Evolutionary conservation across 2,329 filamentous ascomycete species (phyloP).

Genomic region (Phialophora chinensis): DNA sequence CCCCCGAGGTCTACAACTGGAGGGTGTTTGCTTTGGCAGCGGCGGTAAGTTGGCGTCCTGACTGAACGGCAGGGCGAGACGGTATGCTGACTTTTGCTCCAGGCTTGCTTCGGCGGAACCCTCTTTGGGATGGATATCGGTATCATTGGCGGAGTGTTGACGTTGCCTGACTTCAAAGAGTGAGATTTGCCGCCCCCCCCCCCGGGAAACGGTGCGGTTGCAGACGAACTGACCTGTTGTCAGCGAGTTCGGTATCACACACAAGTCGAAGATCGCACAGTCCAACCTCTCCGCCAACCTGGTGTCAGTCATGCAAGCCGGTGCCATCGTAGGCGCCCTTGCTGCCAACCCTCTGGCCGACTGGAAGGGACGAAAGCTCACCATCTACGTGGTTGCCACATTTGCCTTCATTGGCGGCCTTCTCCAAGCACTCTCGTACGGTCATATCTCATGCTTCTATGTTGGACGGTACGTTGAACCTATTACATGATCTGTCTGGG

Average conservation of each 20-base stretch:
- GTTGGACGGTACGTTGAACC: conserved; percentile 63
- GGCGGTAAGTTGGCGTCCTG: conserved; percentile 50
- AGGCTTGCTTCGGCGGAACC: conserved; percentile 71
- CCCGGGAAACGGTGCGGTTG: not conserved
- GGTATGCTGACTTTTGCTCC: conserved; percentile 10
- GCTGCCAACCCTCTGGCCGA: conserved; percentile 51
- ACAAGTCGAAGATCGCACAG: conserved; percentile 48
- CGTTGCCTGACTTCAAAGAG: conserved; percentile 63
- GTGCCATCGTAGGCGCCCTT: conserved; percentile 70
- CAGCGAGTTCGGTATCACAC: conserved; percentile 61
- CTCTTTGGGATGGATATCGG: conserved; percentile 71
- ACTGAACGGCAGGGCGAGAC: not conserved
- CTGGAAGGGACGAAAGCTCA: conserved; percentile 60
- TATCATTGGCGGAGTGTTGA: conserved; percentile 71
- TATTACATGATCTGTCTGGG: conserved; percentile 6
- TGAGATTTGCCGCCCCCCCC: conserved; percentile 43
- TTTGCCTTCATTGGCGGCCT: conserved; percentile 67
- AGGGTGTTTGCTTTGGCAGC: conserved; percentile 68
- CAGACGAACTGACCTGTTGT: conserved; percentile 32
- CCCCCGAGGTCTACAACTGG: conserved; percentile 73
- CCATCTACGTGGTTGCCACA: conserved; percentile 62
- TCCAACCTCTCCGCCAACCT: conserved; percentile 70
- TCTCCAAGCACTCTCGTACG: conserved; percentile 68
- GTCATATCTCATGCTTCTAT: conserved; percentile 68
- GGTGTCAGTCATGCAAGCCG: conserved; percentile 73